Conservation (phyloP, 1,284 basidiomycete species). For the Tilletia indica region DNA sequence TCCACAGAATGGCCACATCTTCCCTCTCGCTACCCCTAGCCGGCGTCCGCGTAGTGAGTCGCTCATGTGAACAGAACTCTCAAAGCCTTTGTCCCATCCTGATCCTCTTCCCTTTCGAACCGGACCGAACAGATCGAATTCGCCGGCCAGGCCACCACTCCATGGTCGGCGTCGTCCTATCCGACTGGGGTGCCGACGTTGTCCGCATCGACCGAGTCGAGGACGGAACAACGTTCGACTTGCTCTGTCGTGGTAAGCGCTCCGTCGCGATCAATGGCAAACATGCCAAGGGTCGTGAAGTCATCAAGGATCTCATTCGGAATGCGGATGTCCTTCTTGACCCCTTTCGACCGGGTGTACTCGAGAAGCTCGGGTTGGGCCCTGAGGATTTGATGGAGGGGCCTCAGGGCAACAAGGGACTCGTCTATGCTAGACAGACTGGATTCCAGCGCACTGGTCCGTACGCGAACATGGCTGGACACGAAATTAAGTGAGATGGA, state of each 20-base stretch:
- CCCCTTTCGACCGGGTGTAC: constrained; percentile 76
- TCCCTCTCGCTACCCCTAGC: background rate
- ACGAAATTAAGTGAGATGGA: constrained; percentile 69
- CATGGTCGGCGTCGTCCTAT: constrained; percentile 71
- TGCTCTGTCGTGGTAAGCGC: constrained; percentile 69
- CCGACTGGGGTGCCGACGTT: constrained; percentile 77
- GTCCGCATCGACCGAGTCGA: constrained; percentile 69
- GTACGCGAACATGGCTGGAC: constrained; percentile 58
- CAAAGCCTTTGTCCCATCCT: no score
- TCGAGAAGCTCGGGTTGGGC: constrained; percentile 74
- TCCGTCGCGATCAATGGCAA: constrained; percentile 72
- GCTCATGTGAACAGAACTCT: no score
- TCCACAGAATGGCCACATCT: no score
- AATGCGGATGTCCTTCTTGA: constrained; percentile 76
- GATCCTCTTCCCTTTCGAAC: background rate
- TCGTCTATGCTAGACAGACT: constrained; percentile 55
- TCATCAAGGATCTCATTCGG: constrained; percentile 66
- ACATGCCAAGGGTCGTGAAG: constrained; percentile 63
- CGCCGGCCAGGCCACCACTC: constrained; percentile 77
- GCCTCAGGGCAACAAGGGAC: constrained; percentile 33
- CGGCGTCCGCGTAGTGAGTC: constrained; percentile 12
- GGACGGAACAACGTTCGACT: constrained; percentile 33
- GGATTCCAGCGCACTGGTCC: constrained; percentile 53
- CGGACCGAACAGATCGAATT: constrained; percentile 61
- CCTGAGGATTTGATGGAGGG: constrained; percentile 65